Evolutionary conservation across 2,329 filamentous ascomycete species (phyloP).

Genomic region (Hypomyces perniciosus): DNA sequence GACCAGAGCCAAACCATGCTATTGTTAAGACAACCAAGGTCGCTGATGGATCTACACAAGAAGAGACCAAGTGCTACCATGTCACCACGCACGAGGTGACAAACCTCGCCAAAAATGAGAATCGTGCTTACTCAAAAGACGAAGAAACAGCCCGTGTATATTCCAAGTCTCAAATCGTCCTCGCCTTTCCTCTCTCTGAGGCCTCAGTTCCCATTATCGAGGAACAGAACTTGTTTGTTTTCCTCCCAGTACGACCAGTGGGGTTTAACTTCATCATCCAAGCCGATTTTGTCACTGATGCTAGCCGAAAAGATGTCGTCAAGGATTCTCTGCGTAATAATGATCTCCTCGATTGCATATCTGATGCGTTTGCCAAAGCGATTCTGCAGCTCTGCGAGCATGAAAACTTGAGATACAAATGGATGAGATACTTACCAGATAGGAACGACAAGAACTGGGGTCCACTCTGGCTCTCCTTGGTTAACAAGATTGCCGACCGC

Average conservation of each 20-base stretch:
- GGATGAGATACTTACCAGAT: conserved; percentile 19
- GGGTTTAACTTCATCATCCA: conserved; percentile 39
- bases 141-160: conserved; percentile 20
- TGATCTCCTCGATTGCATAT: conserved; percentile 29
- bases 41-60: no score
- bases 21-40: no score
- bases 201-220: conserved; percentile 29
- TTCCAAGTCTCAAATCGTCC: conserved; percentile 30
- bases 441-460: no score
- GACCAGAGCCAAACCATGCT: no score
- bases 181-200: conserved; percentile 40
- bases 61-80: conserved; percentile 15
- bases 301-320: conserved; percentile 38
- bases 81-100: conserved; percentile 23
- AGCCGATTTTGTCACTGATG: conserved; percentile 42
- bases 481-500: no score
- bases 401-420: conserved; percentile 32
- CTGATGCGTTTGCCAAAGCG: conserved; percentile 33
- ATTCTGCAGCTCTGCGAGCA: conserved; percentile 34
- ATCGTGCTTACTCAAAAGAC: conserved; percentile 24
- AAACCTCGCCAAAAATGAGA: conserved; percentile 29
- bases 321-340: conserved; percentile 33
- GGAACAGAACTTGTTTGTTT: conserved; percentile 39
- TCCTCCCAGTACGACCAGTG: conserved; percentile 37
- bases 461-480: no score